Evolutionary conservation across 2,329 filamentous ascomycete genomes (phyloP).

Genomic region (Ustilaginoidea virens): DNA sequence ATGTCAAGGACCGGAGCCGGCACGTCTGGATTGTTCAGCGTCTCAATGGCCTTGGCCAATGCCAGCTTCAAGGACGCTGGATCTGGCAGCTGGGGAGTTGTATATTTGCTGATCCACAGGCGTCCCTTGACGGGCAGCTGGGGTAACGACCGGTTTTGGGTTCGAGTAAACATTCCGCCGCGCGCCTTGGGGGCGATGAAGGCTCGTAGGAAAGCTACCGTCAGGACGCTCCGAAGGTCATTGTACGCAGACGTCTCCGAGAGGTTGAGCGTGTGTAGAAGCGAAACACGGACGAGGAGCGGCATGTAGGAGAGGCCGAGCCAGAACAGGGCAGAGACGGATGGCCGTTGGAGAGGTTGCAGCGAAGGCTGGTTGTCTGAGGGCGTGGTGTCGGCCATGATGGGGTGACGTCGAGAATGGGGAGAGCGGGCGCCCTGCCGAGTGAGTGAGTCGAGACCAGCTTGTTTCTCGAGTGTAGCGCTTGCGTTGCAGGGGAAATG

Average conservation of each 20-base stretch:
- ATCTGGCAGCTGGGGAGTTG: conserved; percentile 42
- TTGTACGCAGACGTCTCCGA: conserved; percentile 62
- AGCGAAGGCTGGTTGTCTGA: not conserved
- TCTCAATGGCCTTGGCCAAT: conserved; percentile 37
- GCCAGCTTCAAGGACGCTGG: conserved; percentile 36
- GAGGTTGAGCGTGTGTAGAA: conserved; percentile 49
- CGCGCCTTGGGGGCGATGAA: conserved; percentile 29
- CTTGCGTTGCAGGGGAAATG: no score
- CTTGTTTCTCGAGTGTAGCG: no score
- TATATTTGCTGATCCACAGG: conserved; percentile 67
- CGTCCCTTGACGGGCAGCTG: conserved; percentile 59
- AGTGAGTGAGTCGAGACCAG: no score
- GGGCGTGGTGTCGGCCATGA: conserved; percentile 2
- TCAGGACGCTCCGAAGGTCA: conserved; percentile 61
- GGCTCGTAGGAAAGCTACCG: conserved; percentile 54
- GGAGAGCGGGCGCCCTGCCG: no score
- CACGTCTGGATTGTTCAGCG: conserved; percentile 8
- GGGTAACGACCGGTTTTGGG: conserved; percentile 46
- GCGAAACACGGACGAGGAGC: conserved; percentile 30
- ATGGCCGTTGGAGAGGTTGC: not conserved
- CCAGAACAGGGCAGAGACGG: conserved; percentile 1
- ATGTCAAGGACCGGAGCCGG: conserved; percentile 12
- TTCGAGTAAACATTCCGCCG: conserved; percentile 29
- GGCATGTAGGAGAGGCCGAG: conserved; percentile 45
- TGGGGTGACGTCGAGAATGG: no score